Conservation (phyloP, 495 filamentous ascomycete species). For the Amphirosellinia nigrospora region DNA sequence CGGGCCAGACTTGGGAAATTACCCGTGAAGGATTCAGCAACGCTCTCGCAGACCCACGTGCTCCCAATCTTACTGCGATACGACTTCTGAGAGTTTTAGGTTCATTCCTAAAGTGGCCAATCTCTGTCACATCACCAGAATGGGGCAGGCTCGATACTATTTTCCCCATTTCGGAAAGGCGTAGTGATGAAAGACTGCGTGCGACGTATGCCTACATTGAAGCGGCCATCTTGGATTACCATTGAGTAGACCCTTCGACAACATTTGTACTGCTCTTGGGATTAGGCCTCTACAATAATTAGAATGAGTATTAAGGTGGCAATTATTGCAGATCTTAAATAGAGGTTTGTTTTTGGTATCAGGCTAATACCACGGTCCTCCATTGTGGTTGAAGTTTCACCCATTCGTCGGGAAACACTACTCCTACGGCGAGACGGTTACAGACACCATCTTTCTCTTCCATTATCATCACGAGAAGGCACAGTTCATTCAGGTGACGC, state of each 20-base stretch:
- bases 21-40: slow-evolving; percentile 27
- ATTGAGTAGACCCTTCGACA: too few species aligned
- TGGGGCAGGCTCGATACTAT: not conserved
- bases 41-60: slow-evolving; percentile 5
- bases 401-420: not conserved
- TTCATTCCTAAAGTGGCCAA: slow-evolving; percentile 19
- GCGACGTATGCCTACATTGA: not conserved
- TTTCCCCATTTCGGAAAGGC: not conserved
- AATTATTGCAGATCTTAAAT: not conserved
- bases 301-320: not conserved
- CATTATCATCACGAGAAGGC: not conserved
- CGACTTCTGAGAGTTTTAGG: slow-evolving; percentile 17
- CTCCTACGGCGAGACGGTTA: not conserved
- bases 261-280: too few species aligned
- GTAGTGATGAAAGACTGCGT: not conserved
- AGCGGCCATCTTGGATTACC: not conserved
- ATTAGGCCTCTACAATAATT: not conserved
- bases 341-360: not conserved
- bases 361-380: not conserved
- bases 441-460: not conserved
- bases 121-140: not conserved
- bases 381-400: not conserved
- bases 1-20: slow-evolving; percentile 45
- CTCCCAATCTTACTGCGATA: slow-evolving; percentile 21
- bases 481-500: not conserved